phyloP scores from a whole-genome alignment of 2,329 filamentous ascomycete species.

The Cytospora paraplurivora region DNA sequence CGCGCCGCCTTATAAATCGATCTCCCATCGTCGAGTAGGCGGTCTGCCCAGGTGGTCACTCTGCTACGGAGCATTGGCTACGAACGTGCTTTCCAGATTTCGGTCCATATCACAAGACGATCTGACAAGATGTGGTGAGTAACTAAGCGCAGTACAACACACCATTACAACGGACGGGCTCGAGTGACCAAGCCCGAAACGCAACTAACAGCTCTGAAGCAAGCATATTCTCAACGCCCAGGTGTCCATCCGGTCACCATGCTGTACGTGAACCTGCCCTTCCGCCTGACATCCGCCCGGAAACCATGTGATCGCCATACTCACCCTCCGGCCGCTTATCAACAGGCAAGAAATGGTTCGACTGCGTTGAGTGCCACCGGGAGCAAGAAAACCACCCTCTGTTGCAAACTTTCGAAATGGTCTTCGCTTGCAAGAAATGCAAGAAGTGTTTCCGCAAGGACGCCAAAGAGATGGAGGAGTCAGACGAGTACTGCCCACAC shows the following conservation, averaged over 20 bases:
- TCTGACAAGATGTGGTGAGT: slow-evolving; percentile 28
- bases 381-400: slow-evolving; percentile 80
- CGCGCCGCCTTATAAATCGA: slow-evolving; percentile 26
- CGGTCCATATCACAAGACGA: background rate
- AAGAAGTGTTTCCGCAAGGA: slow-evolving; percentile 98
- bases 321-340: background rate
- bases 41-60: background rate
- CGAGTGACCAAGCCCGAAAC: background rate
- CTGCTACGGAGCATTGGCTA: background rate
- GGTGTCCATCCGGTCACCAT: slow-evolving; percentile 91
- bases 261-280: slow-evolving; percentile 64
- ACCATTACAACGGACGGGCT: too few relatives aligned
- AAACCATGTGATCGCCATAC: background rate
- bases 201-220: slow-evolving; percentile 50
- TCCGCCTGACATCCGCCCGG: background rate
- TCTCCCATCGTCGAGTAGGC: background rate
- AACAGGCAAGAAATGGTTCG: slow-evolving; percentile 93
- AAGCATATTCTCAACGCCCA: slow-evolving; percentile 99
- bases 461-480: slow-evolving; percentile 86
- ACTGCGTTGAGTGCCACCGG: slow-evolving; percentile 91
- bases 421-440: slow-evolving; percentile 98
- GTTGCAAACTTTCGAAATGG: slow-evolving; percentile 80
- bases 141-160: background rate
- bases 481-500: slow-evolving; percentile 97
- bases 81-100: background rate